A percentile compares a stretch with the other conserved stretches of the same genome.
Conservation (phyloP, 2,329 filamentous ascomycete genomes). For the Pseudocercospora fuligena region DNA sequence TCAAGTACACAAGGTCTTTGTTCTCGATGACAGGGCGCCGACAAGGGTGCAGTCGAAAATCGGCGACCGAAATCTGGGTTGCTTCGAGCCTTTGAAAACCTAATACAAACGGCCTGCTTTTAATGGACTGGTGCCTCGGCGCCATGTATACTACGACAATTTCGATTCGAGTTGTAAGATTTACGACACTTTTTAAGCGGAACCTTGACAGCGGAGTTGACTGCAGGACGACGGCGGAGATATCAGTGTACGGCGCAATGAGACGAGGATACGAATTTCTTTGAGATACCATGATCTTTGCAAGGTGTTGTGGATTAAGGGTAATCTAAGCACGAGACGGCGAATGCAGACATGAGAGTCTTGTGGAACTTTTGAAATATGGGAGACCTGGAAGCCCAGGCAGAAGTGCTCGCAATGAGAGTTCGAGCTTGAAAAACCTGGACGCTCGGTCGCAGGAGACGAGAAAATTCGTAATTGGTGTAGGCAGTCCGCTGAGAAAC, state of each 20-base stretch:
- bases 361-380: neutral
- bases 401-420: neutral
- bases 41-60: neutral
- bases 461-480: neutral
- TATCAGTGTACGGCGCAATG: neutral
- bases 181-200: neutral
- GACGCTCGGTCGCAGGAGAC: neutral
- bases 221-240: neutral
- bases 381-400: neutral
- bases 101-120: neutral
- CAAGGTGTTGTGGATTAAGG: slow-evolving; percentile 1
- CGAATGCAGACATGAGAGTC: neutral
- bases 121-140: neutral
- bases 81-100: neutral
- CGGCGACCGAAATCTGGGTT: neutral
- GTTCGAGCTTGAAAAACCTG: neutral
- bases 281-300: slow-evolving; percentile 19
- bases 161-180: neutral
- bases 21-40: neutral
- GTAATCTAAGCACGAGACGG: slow-evolving; percentile 1
- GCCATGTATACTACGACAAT: neutral
- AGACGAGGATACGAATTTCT: slow-evolving; percentile 18
- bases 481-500: neutral
- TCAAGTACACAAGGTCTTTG: neutral
- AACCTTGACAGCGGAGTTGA: neutral